Percentiles rank a stretch among this genome's conserved stretches.
Evolutionary conservation across 2,329 filamentous ascomycete genomes (phyloP).

Genomic region (Lizonia empirigonia): DNA sequence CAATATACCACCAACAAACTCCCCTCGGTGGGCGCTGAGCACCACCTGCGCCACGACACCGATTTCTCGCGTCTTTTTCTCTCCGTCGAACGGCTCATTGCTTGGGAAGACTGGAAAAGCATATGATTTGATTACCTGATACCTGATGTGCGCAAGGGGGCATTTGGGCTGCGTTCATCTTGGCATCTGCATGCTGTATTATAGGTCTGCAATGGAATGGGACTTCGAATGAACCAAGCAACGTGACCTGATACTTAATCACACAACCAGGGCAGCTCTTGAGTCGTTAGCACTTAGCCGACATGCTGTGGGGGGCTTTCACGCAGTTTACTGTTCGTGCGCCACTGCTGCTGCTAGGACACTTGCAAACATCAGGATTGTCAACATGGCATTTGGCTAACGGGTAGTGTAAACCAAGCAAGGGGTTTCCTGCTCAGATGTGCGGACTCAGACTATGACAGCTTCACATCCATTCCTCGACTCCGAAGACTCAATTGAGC

Average conservation of each 20-base stretch:
- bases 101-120: constrained; percentile 35
- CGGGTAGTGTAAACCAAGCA: not conserved
- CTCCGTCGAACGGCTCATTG: constrained; percentile 17
- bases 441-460: not conserved
- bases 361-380: not conserved
- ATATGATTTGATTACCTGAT: constrained; percentile 23
- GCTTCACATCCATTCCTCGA: not conserved
- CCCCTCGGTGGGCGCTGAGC: constrained; percentile 7
- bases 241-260: not conserved
- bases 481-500: not conserved
- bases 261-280: not conserved
- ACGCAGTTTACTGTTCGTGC: not conserved
- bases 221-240: constrained; percentile 13
- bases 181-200: constrained; percentile 40
- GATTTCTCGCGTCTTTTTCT: constrained; percentile 13
- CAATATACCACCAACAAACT: constrained; percentile 15
- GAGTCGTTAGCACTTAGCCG: not conserved
- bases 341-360: not conserved
- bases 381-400: not conserved
- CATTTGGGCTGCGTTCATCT: constrained; percentile 19
- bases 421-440: not conserved
- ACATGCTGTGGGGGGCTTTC: not conserved
- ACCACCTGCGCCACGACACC: constrained; percentile 3
- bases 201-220: constrained; percentile 38
- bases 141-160: constrained; percentile 15